Evolutionary conservation across 352 stramenopile genomes (phyloP).

Genomic region (Pythium periplocum): DNA sequence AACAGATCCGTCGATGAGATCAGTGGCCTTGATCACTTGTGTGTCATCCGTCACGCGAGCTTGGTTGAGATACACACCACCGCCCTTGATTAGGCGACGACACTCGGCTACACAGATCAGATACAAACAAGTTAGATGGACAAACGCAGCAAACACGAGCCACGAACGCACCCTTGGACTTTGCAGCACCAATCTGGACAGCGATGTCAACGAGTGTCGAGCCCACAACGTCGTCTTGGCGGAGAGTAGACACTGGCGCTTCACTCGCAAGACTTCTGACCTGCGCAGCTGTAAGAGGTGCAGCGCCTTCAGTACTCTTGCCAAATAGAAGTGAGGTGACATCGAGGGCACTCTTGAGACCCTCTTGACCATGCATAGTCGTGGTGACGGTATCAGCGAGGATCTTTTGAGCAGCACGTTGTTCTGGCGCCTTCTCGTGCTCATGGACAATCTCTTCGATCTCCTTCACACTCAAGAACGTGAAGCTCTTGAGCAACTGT

Average conservation of each 20-base stretch:
- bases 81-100: constrained; percentile 93
- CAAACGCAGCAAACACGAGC: background rate
- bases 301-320: constrained; percentile 28
- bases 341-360: constrained; percentile 48
- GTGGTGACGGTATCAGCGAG: constrained; percentile 83
- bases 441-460: constrained; percentile 87
- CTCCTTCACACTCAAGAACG: constrained; percentile 92
- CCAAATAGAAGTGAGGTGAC: constrained; percentile 69
- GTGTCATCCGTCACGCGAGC: constrained; percentile 58
- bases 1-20: constrained; percentile 62
- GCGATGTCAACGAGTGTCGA: constrained; percentile 90
- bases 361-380: constrained; percentile 92
- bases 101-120: constrained; percentile 76
- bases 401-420: constrained; percentile 65
- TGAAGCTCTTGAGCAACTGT: constrained; percentile 97
- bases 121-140: background rate
- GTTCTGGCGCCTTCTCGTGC: constrained; percentile 73
- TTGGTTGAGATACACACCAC: constrained; percentile 94
- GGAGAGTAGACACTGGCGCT: constrained; percentile 35
- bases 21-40: constrained; percentile 21
- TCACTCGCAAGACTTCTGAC: constrained; percentile 69
- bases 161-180: constrained; percentile 81
- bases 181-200: constrained; percentile 79
- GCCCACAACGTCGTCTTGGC: constrained; percentile 52
- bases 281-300: constrained; percentile 54